phyloP scores from a whole-genome alignment of 768 basidiomycete genomes.

The Tulasnella sp. region DNA sequence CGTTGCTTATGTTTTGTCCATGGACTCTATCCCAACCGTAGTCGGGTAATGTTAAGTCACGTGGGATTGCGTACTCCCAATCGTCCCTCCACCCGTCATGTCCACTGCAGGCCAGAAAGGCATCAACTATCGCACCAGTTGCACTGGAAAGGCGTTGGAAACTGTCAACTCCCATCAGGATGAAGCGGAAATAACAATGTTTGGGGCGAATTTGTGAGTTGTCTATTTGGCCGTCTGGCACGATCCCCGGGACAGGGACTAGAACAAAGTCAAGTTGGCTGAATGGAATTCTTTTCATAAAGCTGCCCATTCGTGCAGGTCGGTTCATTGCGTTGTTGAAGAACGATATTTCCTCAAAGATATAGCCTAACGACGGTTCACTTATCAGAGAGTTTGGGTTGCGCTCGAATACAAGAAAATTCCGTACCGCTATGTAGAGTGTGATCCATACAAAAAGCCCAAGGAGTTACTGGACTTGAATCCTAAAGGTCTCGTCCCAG shows the following conservation, averaged over 20 bases:
- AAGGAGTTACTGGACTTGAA: slow-evolving; percentile 77
- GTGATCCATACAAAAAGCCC: slow-evolving; percentile 83
- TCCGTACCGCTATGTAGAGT: slow-evolving; percentile 75
- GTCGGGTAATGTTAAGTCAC: neutral
- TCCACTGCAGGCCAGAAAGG: slow-evolving; percentile 13
- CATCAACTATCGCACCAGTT: slow-evolving; percentile 46
- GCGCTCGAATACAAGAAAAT: slow-evolving; percentile 70
- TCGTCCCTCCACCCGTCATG: neutral
- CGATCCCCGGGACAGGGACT: slow-evolving; percentile 57
- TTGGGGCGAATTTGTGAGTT: slow-evolving; percentile 64
- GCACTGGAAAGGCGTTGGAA: slow-evolving; percentile 57
- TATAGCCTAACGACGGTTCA: neutral
- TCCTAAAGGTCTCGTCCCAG: slow-evolving; percentile 82
- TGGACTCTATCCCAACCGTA: no score
- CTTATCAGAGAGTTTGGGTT: slow-evolving; percentile 67
- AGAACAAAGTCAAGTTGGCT: neutral
- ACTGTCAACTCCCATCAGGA: slow-evolving; percentile 57
- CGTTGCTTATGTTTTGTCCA: no score
- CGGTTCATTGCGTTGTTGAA: neutral
- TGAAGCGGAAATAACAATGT: slow-evolving; percentile 64
- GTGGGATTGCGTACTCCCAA: neutral
- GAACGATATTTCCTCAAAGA: neutral
- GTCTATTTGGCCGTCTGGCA: slow-evolving; percentile 52
- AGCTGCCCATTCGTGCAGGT: slow-evolving; percentile 32
- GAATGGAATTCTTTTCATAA: neutral